phyloP scores from a whole-genome alignment of 73 alveolate genomes.

The Symbiodinium natans region DNA sequence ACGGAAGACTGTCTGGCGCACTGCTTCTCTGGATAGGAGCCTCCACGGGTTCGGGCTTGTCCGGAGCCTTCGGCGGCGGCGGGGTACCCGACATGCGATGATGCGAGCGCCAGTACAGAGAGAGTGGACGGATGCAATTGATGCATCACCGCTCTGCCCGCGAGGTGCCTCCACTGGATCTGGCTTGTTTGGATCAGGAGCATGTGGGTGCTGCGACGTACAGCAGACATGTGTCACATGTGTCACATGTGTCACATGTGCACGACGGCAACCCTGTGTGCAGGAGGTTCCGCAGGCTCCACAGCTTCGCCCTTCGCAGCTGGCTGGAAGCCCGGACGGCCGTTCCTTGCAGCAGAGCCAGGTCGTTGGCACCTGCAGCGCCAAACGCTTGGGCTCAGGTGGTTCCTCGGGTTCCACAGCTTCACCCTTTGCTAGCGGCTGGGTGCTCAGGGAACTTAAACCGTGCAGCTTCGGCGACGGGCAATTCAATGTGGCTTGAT shows the following conservation, averaged over 20 bases:
- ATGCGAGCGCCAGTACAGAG: too few species aligned
- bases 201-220: too few species aligned
- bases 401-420: background rate
- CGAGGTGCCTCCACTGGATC: background rate
- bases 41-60: background rate
- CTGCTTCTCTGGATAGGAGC: background rate
- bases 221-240: too few species aligned
- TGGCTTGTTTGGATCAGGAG: too few species aligned
- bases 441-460: background rate
- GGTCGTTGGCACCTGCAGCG: background rate
- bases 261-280: too few species aligned
- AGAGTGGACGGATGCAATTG: too few species aligned
- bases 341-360: background rate
- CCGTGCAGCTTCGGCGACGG: too few species aligned
- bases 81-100: background rate
- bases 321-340: background rate
- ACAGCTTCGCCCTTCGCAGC: background rate
- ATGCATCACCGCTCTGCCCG: too few species aligned
- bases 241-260: too few species aligned
- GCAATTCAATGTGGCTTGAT: too few species aligned
- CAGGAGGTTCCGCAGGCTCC: background rate
- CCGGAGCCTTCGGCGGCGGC: background rate
- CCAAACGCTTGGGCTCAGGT: background rate
- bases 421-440: background rate
- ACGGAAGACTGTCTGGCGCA: too few species aligned